phyloP scores from a whole-genome alignment of 2,329 filamentous ascomycete genomes.

The Trichoderma harzianum region DNA sequence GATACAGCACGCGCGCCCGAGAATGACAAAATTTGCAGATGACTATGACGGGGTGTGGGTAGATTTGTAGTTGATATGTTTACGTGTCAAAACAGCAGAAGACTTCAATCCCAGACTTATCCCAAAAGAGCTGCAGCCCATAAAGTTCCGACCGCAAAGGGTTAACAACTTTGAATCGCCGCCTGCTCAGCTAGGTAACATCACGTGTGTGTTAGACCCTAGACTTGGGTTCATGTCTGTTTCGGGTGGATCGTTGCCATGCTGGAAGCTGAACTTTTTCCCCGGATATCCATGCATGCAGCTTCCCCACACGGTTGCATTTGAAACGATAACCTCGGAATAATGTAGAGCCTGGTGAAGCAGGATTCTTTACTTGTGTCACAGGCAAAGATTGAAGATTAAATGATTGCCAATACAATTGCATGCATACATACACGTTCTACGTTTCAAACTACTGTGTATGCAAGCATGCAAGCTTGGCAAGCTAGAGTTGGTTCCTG shows the following conservation, averaged over 20 bases:
- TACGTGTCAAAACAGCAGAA: not conserved
- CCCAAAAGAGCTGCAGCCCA: not conserved
- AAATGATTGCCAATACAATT: not conserved
- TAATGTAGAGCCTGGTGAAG: not conserved
- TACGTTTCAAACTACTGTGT: not conserved
- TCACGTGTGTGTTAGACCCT: not conserved
- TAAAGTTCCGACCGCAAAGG: not conserved
- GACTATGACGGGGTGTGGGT: not conserved
- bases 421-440: not conserved
- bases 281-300: not conserved
- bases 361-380: not conserved
- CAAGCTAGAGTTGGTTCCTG: not conserved
- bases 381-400: not conserved
- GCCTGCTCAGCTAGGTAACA: not conserved
- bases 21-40: not conserved
- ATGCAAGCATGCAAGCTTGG: not conserved
- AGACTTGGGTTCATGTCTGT: not conserved
- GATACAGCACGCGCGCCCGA: not conserved
- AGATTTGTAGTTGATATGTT: not conserved
- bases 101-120: not conserved
- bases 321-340: not conserved
- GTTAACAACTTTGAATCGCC: not conserved
- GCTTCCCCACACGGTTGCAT: not conserved
- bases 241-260: not conserved
- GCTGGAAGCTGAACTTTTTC: not conserved